Evolutionary conservation across 495 filamentous ascomycete species (phyloP), one percentile per base, ranked within the genome.

Genomic region (Cetradonia linearis): DNA sequence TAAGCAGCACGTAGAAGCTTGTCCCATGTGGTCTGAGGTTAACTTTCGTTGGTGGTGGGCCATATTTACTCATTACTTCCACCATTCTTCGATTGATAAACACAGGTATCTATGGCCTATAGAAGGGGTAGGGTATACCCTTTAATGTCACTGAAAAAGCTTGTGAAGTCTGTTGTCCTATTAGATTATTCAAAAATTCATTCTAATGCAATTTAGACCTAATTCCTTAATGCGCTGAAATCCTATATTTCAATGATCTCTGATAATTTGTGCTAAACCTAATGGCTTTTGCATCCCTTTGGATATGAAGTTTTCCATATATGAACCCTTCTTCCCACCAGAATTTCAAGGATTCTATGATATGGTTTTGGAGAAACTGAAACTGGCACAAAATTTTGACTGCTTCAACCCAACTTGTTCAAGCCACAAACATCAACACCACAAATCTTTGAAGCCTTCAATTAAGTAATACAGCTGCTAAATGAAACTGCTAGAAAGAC

Each of bases 1-100:
- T 42, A n/a, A 1, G 16, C 0, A 14, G 11, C 38, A n/a, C 5
- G 1, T 5, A 42, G 11, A 5, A 18, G 0, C 8, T 3, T 18
- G 16, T 7, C 38, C 0, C 2, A n/a, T 0, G 16, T 0, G 16
- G 18, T n/a, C 3, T 0, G 8, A 18, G 0, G n/a, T n/a, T n/a
- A n/a, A 5, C 11, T 18, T n/a, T 1, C 18, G n/a, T 5, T n/a
- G n/a, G n/a, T n/a, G n/a, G n/a, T n/a, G 3, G 16, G 38, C 8
- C 18, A 7, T 6, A 4, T 18, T 18, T n/a, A 7, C 16, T 38
- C 37, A 6, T 40, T 40, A 3, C 2, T 40, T 5, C 37, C n/a
- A 0, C n/a, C 10, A 40, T 10, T n/a, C 1, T 40, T 6, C 5
- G 16, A n/a, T 40, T 6, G 11, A n/a, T 18, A 40, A 4, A 5